Percentiles rank a stretch among this genome's conserved stretches.
These are phyloP conservation scores for Capronia coronata DNA, from an alignment of 2,329 filamentous ascomycete genomes.

Conservation along the genomic window DNA sequence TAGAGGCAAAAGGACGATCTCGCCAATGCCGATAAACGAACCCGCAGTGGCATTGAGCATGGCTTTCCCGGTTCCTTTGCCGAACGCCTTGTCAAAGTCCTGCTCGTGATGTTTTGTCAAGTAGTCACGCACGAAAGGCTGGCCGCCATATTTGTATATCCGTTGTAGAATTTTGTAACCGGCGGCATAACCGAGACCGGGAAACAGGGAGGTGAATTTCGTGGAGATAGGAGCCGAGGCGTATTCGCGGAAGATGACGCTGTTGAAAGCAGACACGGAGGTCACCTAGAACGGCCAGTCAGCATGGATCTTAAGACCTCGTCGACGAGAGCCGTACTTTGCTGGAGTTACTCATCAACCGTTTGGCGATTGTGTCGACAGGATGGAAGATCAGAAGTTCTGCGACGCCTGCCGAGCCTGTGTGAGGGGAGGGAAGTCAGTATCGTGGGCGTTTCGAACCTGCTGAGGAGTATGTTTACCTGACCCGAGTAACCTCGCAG, in stretches of 20 bases:
- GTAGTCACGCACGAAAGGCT: constrained; percentile 90
- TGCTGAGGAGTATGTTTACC: constrained; percentile 49
- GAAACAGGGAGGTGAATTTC: constrained; percentile 95
- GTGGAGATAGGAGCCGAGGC: constrained; percentile 61
- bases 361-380: constrained; percentile 96
- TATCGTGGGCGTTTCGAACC: constrained; percentile 30
- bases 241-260: constrained; percentile 89
- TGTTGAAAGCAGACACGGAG: constrained; percentile 63
- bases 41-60: constrained; percentile 96
- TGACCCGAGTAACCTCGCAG: constrained; percentile 83
- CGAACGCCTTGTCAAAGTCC: constrained; percentile 82
- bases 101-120: constrained; percentile 71
- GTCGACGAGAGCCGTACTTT: constrained; percentile 46
- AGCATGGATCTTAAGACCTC: neutral
- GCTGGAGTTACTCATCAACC: constrained; percentile 96
- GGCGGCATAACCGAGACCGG: constrained; percentile 91
- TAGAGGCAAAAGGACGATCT: constrained; percentile 88
- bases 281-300: constrained; percentile 43
- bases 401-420: constrained; percentile 86
- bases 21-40: constrained; percentile 91
- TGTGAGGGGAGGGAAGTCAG: constrained; percentile 16
- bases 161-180: constrained; percentile 96
- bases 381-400: constrained; percentile 91
- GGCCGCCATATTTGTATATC: constrained; percentile 97
- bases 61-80: constrained; percentile 94